phyloP scores from a whole-genome alignment of 2,329 filamentous ascomycete species.

The Epichloe sibirici region DNA sequence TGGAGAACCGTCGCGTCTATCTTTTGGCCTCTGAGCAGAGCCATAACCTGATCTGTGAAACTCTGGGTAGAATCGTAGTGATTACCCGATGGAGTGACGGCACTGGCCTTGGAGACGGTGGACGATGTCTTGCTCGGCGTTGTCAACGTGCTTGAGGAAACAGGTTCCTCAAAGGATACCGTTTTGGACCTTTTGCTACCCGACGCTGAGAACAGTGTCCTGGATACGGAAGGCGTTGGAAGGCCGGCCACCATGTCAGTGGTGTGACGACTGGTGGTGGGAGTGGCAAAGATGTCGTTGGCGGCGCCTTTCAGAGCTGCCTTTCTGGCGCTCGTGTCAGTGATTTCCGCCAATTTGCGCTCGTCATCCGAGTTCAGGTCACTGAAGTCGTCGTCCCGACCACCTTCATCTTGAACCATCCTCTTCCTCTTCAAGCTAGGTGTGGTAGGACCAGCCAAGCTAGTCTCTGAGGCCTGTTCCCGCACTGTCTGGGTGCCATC shows the following conservation, averaged over 20 bases:
- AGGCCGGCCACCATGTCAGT: constrained; percentile 14
- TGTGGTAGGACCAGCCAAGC: constrained; percentile 1
- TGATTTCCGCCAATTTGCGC: constrained; percentile 21
- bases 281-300: constrained; percentile 14
- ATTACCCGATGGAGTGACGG: constrained; percentile 7
- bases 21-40: constrained; percentile 31
- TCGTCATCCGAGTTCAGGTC: constrained; percentile 29
- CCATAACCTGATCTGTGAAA: constrained; percentile 35
- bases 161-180: constrained; percentile 18
- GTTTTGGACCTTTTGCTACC: constrained; percentile 20
- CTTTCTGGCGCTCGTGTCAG: constrained; percentile 22
- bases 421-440: constrained; percentile 19
- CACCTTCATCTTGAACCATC: constrained; percentile 12
- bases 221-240: constrained; percentile 24
- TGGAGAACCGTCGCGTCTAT: constrained; percentile 25
- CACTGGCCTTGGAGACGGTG: neutral
- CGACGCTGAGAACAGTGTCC: constrained; percentile 22
- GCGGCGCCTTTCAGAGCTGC: constrained; percentile 4
- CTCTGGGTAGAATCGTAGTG: constrained; percentile 15
- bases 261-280: constrained; percentile 11
- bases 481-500: neutral
- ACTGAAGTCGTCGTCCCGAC: constrained; percentile 18
- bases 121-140: constrained; percentile 1
- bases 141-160: neutral
- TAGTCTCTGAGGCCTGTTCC: neutral